phyloP scores from a whole-genome alignment of 2,329 filamentous ascomycete genomes.

The Orbilia oligospora region DNA sequence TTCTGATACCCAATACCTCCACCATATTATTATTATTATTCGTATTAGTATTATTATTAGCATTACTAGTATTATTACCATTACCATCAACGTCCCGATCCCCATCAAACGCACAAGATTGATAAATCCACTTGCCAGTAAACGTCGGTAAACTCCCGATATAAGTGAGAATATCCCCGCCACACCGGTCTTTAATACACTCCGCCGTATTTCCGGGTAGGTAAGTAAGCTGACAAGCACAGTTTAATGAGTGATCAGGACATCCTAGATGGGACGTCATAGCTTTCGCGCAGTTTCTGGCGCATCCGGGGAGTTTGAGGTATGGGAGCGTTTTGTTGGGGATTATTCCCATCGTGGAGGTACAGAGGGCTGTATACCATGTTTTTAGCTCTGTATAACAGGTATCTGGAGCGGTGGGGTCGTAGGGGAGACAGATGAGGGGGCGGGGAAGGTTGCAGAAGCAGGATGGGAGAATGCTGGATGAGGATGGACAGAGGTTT shows the following conservation, averaged over 20 bases:
- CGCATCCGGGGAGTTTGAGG: conserved; percentile 36
- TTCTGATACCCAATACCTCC: neutral
- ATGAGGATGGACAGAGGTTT: conserved; percentile 25
- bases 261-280: conserved; percentile 45
- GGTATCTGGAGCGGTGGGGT: conserved; percentile 23
- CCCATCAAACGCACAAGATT: conserved; percentile 11
- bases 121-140: conserved; percentile 25
- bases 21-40: too few relatives aligned
- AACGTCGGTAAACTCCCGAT: conserved; percentile 23
- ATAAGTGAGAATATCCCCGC: conserved; percentile 16
- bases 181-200: conserved; percentile 30
- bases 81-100: too few relatives aligned
- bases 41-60: neutral
- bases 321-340: conserved; percentile 15
- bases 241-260: conserved; percentile 31
- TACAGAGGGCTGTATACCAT: conserved; percentile 29
- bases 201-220: conserved; percentile 23
- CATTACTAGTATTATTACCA: too few relatives aligned
- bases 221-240: conserved; percentile 35
- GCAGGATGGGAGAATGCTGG: conserved; percentile 28
- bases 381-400: conserved; percentile 29
- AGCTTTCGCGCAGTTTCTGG: conserved; percentile 20
- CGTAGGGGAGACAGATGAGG: conserved; percentile 46
- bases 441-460: conserved; percentile 39
- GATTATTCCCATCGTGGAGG: neutral